These are phyloP conservation scores for Beauveria rudraprayagi DNA, from an alignment of 2,329 filamentous ascomycete genomes.

Conservation along the genomic window DNA sequence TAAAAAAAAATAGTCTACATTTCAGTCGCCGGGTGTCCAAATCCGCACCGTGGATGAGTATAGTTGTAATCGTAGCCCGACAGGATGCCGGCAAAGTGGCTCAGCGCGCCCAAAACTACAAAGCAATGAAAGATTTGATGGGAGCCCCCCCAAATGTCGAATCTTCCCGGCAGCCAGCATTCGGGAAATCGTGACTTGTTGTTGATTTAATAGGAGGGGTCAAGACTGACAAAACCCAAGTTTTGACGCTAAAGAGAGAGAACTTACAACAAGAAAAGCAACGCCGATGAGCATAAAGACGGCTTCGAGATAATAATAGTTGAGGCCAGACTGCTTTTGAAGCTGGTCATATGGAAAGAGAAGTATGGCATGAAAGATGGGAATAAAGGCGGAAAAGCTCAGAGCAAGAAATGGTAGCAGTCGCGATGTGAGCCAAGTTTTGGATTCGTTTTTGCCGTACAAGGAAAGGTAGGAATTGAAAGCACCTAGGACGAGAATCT, in stretches of 20 bases:
- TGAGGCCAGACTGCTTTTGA: slow-evolving; percentile 30
- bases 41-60: slow-evolving; percentile 10
- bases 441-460: slow-evolving; percentile 26
- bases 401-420: slow-evolving; percentile 29
- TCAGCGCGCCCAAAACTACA: slow-evolving; percentile 29
- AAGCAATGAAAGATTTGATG: slow-evolving; percentile 40
- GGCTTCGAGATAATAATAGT: slow-evolving; percentile 33
- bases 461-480: slow-evolving; percentile 28
- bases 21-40: not conserved
- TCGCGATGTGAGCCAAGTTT: slow-evolving; percentile 28
- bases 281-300: slow-evolving; percentile 29
- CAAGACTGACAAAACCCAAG: not conserved
- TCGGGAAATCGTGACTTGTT: slow-evolving; percentile 37
- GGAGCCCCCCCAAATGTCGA: slow-evolving; percentile 37
- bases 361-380: slow-evolving; percentile 29
- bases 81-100: slow-evolving; percentile 14
- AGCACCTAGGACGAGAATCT: slow-evolving; percentile 28
- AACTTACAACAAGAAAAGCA: slow-evolving; percentile 30
- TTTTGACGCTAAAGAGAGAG: too few relatives aligned
- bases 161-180: slow-evolving; percentile 30
- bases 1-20: not conserved
- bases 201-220: not conserved
- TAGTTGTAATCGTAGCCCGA: slow-evolving; percentile 18
- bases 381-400: slow-evolving; percentile 30
- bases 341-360: slow-evolving; percentile 31